A percentile compares a stretch with the other conserved stretches of the same genome.
Evolutionary conservation across 768 basidiomycete species (phyloP).

Genomic region (Podaxis sp.): DNA sequence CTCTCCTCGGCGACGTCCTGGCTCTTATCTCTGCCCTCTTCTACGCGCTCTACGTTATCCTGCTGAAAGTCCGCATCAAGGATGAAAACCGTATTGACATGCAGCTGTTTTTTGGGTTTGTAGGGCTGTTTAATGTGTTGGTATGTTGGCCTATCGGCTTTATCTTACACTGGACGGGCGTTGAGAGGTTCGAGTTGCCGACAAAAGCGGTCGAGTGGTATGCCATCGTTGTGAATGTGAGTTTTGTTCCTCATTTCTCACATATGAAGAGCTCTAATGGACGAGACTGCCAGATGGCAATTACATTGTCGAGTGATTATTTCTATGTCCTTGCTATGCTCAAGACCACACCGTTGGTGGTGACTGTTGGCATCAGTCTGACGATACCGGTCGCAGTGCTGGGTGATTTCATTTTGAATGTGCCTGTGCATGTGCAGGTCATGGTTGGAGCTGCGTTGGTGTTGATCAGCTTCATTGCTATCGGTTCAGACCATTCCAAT

Average conservation of each 20-base stretch:
- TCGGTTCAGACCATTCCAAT: constrained; percentile 28
- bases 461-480: constrained; percentile 64
- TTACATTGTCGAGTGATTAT: constrained; percentile 83
- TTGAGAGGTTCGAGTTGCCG: constrained; percentile 78
- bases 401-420: constrained; percentile 53
- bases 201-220: constrained; percentile 36
- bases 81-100: constrained; percentile 84
- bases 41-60: constrained; percentile 85
- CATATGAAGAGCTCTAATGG: not conserved
- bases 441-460: constrained; percentile 77
- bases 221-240: constrained; percentile 38
- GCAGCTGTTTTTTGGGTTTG: constrained; percentile 94
- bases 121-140: constrained; percentile 83
- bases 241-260: constrained; percentile 15
- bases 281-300: constrained; percentile 58
- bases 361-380: constrained; percentile 87
- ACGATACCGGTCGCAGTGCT: constrained; percentile 91
- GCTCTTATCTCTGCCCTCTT: constrained; percentile 85
- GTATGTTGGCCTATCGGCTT: constrained; percentile 75
- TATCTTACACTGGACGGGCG: constrained; percentile 67
- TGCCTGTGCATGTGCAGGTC: constrained; percentile 54
- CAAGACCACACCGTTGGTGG: constrained; percentile 93
- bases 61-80: constrained; percentile 85
- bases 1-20: constrained; percentile 64
- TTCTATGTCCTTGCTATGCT: constrained; percentile 90